Percentiles rank a stretch among this genome's conserved stretches.
phyloP scores from a whole-genome alignment of 768 basidiomycete species.

The Tylopilus balloui region DNA sequence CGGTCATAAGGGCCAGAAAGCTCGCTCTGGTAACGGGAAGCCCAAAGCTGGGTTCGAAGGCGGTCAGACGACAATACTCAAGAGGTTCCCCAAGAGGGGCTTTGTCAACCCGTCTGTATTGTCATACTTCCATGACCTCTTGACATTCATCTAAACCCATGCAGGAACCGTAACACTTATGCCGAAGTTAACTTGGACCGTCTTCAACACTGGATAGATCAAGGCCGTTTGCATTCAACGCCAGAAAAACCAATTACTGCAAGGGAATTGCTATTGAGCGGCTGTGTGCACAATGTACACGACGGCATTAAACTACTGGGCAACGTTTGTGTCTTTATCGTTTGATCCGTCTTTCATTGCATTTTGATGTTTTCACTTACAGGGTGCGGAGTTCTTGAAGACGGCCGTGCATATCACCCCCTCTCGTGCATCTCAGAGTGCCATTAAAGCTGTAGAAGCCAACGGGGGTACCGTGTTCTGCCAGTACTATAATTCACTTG shows the following conservation, averaged over 20 bases:
- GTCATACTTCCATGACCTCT: background rate
- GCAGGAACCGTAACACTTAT: conserved; percentile 69
- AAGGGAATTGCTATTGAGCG: conserved; percentile 75
- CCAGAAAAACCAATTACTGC: conserved; percentile 85
- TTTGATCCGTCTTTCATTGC: background rate
- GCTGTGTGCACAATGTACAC: conserved; percentile 82
- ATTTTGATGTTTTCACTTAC: background rate
- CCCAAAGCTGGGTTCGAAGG: conserved; percentile 86
- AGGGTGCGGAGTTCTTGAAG: conserved; percentile 68
- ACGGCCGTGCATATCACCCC: conserved; percentile 74
- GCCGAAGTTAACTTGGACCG: conserved; percentile 84
- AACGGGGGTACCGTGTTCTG: conserved; percentile 82
- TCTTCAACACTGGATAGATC: conserved; percentile 87
- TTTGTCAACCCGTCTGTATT: conserved; percentile 83
- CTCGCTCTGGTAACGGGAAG: conserved; percentile 84
- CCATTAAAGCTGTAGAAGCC: conserved; percentile 79
- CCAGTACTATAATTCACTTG: conserved; percentile 86
- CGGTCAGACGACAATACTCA: conserved; percentile 91
- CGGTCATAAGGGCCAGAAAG: conserved; percentile 94
- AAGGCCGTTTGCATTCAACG: conserved; percentile 73
- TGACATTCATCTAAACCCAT: background rate
- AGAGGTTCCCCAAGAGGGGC: conserved; percentile 88
- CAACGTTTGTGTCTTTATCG: conserved; percentile 47
- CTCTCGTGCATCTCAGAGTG: conserved; percentile 81
- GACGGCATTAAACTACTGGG: conserved; percentile 92